phyloP scores from a whole-genome alignment of 202 grass and related monocot species.

The Schoenoplectus tabernaemontani region DNA sequence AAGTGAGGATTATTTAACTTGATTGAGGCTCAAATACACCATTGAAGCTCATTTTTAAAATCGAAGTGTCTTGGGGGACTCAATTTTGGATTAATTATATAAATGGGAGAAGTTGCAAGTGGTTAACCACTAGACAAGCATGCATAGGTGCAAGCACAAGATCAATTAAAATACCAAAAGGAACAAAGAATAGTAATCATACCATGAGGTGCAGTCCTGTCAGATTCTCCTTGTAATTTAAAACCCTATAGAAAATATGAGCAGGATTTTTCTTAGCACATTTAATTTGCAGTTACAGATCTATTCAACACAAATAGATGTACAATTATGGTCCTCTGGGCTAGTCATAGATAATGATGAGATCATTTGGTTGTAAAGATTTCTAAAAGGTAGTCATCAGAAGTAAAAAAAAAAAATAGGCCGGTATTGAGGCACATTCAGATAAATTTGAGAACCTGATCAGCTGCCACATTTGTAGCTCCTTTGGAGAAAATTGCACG shows the following conservation, averaged over 20 bases:
- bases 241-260: constrained; percentile 9
- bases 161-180: neutral
- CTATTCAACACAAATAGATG: neutral
- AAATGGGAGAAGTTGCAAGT: neutral
- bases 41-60: neutral
- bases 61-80: neutral
- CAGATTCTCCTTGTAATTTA: constrained; percentile 16
- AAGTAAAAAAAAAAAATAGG: neutral
- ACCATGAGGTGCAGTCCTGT: constrained; percentile 19
- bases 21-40: neutral
- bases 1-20: neutral
- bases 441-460: constrained; percentile 41
- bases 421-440: neutral
- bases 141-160: neutral
- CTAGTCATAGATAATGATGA: neutral
- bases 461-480: constrained; percentile 41
- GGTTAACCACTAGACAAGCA: neutral
- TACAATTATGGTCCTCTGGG: too few species aligned
- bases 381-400: neutral
- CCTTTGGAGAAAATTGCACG: constrained; percentile 60
- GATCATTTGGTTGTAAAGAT: neutral
- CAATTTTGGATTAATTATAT: neutral
- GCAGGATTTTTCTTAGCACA: neutral
- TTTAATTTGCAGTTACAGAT: constrained; percentile 3
- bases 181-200: neutral